Evolutionary conservation across 2,329 filamentous ascomycete species (phyloP).

Genomic region (Fusarium succisae): DNA sequence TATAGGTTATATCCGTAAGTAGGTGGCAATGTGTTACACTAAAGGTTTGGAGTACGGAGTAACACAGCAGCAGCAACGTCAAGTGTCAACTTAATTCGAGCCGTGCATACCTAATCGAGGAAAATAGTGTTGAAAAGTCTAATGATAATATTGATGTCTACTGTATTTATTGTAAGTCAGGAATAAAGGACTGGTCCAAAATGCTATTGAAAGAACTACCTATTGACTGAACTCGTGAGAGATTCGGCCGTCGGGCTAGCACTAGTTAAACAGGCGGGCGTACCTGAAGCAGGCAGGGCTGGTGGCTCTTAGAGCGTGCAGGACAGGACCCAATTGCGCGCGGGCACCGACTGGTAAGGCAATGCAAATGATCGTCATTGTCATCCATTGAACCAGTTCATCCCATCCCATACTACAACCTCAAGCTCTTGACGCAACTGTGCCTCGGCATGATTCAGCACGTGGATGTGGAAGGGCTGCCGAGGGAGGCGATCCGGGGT

Average conservation of each 20-base stretch:
- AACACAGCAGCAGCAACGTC: not conserved
- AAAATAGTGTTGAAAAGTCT: not conserved
- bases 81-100: not conserved
- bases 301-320: not conserved
- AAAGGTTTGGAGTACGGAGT: not conserved
- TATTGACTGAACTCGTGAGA: not conserved
- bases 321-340: not conserved
- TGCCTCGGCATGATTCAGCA: conserved; percentile 32
- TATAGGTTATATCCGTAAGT: not conserved
- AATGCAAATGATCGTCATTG: not conserved
- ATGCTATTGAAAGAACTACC: not conserved
- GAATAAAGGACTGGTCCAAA: not conserved
- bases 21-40: not conserved
- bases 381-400: not conserved
- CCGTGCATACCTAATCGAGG: not conserved
- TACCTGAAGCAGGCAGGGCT: not conserved
- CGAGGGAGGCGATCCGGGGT: conserved; percentile 20
- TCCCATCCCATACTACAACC: not conserved
- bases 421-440: not conserved
- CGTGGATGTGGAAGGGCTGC: conserved; percentile 25
- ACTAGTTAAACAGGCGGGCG: not conserved
- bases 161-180: not conserved
- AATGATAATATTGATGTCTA: not conserved
- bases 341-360: not conserved
- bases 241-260: not conserved